A percentile compares a stretch with the other conserved stretches of the same genome.
Evolutionary conservation across 208 protist genomes (phyloP).

Genomic region (Trypanosoma avium): DNA sequence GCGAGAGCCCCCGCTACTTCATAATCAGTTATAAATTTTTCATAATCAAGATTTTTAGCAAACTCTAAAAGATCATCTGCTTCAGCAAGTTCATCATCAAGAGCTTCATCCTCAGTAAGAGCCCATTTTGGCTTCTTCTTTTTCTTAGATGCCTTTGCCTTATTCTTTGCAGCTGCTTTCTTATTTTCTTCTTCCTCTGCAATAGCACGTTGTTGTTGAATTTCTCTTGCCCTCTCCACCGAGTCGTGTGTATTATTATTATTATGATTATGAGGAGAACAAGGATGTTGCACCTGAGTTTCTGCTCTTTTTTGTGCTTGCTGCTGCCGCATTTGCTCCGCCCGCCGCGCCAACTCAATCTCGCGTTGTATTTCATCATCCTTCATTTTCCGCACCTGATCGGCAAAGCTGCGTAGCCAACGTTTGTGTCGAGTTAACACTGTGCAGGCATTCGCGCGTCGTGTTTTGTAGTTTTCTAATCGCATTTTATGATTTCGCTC

Average conservation of each 20-base stretch:
- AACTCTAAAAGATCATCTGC: conserved; percentile 83
- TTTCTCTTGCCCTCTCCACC: no score
- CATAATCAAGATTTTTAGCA: conserved; percentile 86
- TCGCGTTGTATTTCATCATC: conserved; percentile 61
- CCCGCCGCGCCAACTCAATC: conserved; percentile 57
- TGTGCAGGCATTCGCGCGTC: conserved; percentile 45
- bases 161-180: conserved; percentile 13
- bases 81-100: conserved; percentile 75
- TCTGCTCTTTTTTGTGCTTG: conserved; percentile 30
- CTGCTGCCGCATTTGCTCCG: conserved; percentile 38
- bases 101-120: conserved; percentile 89
- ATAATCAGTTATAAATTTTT: conserved; percentile 89
- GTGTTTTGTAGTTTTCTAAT: conserved; percentile 49
- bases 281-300: conserved; percentile 6
- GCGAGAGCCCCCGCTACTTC: conserved; percentile 85
- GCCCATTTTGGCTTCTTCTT: conserved; percentile 89
- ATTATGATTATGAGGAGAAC: no score
- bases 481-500: conserved; percentile 46
- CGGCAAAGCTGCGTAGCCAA: conserved; percentile 85
- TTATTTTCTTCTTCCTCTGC: conserved; percentile 22
- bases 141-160: conserved; percentile 44
- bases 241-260: no score
- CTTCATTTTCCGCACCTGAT: conserved; percentile 83
- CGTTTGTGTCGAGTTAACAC: conserved; percentile 69
- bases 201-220: neutral